These are phyloP conservation scores for Monosporascus sp. DNA, from an alignment of 2,329 filamentous ascomycete genomes.

Conservation along the genomic window DNA sequence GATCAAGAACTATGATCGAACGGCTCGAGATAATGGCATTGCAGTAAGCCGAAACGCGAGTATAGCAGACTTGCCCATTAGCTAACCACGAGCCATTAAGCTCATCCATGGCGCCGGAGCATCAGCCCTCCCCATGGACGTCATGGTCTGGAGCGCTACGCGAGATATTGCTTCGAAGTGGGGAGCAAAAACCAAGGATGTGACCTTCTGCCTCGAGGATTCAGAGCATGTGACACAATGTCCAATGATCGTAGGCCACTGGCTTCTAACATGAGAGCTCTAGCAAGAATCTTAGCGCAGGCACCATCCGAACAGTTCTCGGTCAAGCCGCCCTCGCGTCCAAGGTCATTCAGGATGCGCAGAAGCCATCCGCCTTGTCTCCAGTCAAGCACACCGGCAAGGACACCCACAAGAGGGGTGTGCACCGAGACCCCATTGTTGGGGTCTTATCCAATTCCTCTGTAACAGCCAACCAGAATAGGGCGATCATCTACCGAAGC, in stretches of 20 bases:
- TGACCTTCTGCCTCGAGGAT: slow-evolving; percentile 9
- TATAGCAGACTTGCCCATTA: neutral
- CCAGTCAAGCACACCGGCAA: slow-evolving; percentile 2
- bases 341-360: neutral
- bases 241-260: neutral
- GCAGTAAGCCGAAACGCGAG: slow-evolving; percentile 8
- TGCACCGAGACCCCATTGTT: slow-evolving; percentile 5
- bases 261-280: neutral
- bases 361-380: slow-evolving; percentile 12
- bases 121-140: slow-evolving; percentile 11
- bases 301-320: slow-evolving; percentile 12
- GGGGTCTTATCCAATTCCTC: slow-evolving; percentile 9
- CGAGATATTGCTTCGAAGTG: slow-evolving; percentile 7
- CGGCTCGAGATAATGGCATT: slow-evolving; percentile 9
- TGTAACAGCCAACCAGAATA: slow-evolving; percentile 6
- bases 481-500: slow-evolving; percentile 15
- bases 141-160: slow-evolving; percentile 8
- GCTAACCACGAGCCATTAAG: slow-evolving; percentile 3
- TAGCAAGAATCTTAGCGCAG: slow-evolving; percentile 9
- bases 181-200: slow-evolving; percentile 9
- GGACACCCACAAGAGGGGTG: slow-evolving; percentile 6
- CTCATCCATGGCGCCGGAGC: slow-evolving; percentile 15
- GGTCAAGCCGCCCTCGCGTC: slow-evolving; percentile 3
- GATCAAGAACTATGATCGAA: slow-evolving; percentile 14
- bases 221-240: slow-evolving; percentile 4